These are phyloP conservation scores for Apiospora kogelbergensis DNA, from an alignment of 2,329 filamentous ascomycete genomes.

Conservation along the genomic window DNA sequence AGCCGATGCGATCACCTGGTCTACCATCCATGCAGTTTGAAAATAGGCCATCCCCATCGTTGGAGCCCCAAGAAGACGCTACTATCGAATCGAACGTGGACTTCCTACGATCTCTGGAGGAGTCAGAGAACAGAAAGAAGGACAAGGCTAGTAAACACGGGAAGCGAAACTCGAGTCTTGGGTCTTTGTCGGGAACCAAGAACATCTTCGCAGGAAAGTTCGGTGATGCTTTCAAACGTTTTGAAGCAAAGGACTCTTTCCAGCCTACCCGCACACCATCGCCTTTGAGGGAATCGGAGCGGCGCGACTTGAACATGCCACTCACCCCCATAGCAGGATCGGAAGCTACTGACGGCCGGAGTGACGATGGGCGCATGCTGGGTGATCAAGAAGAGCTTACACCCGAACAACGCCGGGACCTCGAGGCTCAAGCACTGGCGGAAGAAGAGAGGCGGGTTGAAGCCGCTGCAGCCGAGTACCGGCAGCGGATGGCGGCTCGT, in stretches of 20 bases:
- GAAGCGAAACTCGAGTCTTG: slow-evolving; percentile 70
- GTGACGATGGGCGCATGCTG: slow-evolving; percentile 64
- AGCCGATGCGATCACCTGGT: slow-evolving; percentile 37
- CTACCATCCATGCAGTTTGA: slow-evolving; percentile 32
- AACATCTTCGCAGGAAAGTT: slow-evolving; percentile 85
- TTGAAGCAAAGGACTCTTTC: slow-evolving; percentile 59
- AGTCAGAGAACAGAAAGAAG: slow-evolving; percentile 57
- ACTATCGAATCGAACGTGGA: slow-evolving; percentile 80
- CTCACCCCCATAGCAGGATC: slow-evolving; percentile 73
- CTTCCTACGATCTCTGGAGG: slow-evolving; percentile 76
- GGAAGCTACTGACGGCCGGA: slow-evolving; percentile 67
- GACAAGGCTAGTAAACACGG: slow-evolving; percentile 54
- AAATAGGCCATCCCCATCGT: slow-evolving; percentile 42
- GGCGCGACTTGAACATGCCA: slow-evolving; percentile 40
- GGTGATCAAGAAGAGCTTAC: slow-evolving; percentile 72
- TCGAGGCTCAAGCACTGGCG: slow-evolving; percentile 77
- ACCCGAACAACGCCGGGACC: slow-evolving; percentile 85
- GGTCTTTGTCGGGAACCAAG: slow-evolving; percentile 73
- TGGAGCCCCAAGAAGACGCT: slow-evolving; percentile 53
- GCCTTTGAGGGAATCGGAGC: slow-evolving; percentile 48
- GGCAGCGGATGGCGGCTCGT: slow-evolving; percentile 67
- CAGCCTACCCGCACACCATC: slow-evolving; percentile 45
- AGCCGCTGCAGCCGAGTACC: slow-evolving; percentile 85
- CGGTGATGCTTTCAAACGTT: slow-evolving; percentile 89
- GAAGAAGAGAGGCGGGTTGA: slow-evolving; percentile 91